These are phyloP conservation scores for Amesomyces nigricolor DNA, from an alignment of 2,329 filamentous ascomycete species.

Conservation along the genomic window DNA sequence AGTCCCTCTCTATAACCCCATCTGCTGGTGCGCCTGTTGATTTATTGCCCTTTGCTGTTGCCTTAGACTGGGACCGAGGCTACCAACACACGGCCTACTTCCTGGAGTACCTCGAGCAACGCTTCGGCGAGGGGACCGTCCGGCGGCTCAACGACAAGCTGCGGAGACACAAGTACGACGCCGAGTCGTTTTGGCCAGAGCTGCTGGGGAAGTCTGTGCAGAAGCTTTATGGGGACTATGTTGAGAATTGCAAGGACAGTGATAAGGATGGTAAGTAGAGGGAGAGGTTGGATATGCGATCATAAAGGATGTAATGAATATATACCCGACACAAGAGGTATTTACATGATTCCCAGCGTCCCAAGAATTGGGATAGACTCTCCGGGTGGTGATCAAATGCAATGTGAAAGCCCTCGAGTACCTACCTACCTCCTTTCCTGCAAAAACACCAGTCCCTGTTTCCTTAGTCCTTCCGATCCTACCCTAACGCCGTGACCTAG, in stretches of 20 bases:
- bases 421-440: no score
- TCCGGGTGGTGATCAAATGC: no score
- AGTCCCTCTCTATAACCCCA: background rate
- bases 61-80: conserved; percentile 69
- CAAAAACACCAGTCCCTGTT: no score
- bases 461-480: no score
- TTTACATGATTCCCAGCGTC: no score
- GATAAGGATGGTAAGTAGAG: conserved; percentile 2
- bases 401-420: no score
- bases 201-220: conserved; percentile 62
- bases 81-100: conserved; percentile 93
- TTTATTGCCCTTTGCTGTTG: background rate
- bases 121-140: conserved; percentile 55
- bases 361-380: no score
- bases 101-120: conserved; percentile 72
- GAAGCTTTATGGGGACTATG: conserved; percentile 71
- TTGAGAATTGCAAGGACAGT: conserved; percentile 8
- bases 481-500: no score
- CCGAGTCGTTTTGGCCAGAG: conserved; percentile 60
- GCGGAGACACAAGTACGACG: conserved; percentile 56
- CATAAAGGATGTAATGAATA: background rate
- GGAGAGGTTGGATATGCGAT: background rate
- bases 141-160: conserved; percentile 63
- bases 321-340: no score
- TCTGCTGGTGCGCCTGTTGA: background rate